A percentile compares a stretch with the other conserved stretches of the same genome.
Conservation (phyloP, 139 green algal species). For the Edaphochlamys debaryana region DNA sequence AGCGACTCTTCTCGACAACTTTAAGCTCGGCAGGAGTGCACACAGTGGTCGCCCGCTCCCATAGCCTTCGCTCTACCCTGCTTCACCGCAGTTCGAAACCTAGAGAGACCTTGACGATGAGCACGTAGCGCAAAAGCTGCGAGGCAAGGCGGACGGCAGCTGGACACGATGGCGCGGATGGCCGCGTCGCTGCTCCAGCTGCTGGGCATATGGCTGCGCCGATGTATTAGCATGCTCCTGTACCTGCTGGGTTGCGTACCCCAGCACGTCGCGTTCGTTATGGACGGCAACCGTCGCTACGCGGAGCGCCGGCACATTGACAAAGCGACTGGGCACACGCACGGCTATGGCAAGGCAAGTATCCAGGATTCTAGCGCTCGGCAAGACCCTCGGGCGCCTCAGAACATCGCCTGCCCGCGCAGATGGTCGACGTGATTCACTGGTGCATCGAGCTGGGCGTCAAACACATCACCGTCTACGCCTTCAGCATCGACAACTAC, state of each 20-base stretch:
- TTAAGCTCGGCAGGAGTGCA: too few relatives aligned
- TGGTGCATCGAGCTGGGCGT: conserved; percentile 94
- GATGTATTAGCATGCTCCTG: conserved; percentile 27
- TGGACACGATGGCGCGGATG: background rate
- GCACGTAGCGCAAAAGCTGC: too few relatives aligned
- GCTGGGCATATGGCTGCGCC: background rate
- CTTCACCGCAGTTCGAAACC: too few relatives aligned
- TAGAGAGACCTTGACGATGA: too few relatives aligned
- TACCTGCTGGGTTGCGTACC: conserved; percentile 58
- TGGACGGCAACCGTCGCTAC: conserved; percentile 96
- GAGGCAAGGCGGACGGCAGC: too few relatives aligned
- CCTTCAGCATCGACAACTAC: conserved; percentile 98
- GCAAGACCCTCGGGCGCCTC: too few relatives aligned
- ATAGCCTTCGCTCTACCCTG: too few relatives aligned
- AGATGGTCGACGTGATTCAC: conserved; percentile 84
- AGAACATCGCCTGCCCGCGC: conserved; percentile 28
- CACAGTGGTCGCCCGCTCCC: too few relatives aligned
- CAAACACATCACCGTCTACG: conserved; percentile 87
- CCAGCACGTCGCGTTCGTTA: conserved; percentile 92
- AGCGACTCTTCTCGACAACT: too few relatives aligned
- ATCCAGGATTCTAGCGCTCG: too few relatives aligned
- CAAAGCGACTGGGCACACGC: conserved; percentile 63
- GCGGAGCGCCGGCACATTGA: conserved; percentile 62
- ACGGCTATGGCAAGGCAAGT: conserved; percentile 71
- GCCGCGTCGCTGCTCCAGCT: background rate